Evolutionary conservation across 139 green algal species (phyloP), one percentile per base, ranked within the genome.

Genomic region (Chlorella sp.): DNA sequence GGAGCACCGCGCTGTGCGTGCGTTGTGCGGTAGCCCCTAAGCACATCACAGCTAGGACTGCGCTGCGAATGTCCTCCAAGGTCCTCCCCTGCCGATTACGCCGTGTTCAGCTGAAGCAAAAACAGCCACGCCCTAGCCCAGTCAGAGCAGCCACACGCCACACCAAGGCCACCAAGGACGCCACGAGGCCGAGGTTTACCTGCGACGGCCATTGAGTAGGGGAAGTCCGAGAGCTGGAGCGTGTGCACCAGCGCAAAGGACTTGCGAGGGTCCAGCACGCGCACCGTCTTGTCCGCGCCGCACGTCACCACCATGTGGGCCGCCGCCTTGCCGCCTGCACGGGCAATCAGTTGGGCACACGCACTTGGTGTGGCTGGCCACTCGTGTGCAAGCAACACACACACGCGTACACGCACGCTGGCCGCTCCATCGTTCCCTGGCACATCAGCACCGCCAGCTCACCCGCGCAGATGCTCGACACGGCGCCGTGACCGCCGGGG

Each of bases 241-340:
- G 62, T 73, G 33, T 2, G 22, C 1, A 82, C n/a, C n/a, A 77
- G 33, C 24, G 64, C 72, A n/a, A 83, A 86, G 3, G 50, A 71
- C 49, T 49, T 70, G 0, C 78, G 59, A 23, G 81, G 67, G 68
- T 95, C 90, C 29, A 90, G 65, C 5, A 88, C 42, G 31, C 76
- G 67, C 1, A 89, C 49, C 2, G 80, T 86, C 32, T 62, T 67
- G 64, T 94, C 89, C 14, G 89, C 89, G 17, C 87, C 89, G 29
- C 71, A 78, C 20, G 85, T 91, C 2, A 89, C 78, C 3, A 90
- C 49, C 55, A 82, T 62, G 26, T 71, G 62, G 20, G 55, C 63
- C 0, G 67, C 51, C 4, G 77, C 69, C 29, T 67, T 10, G 33
- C 81, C 77, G 30, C 80, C 83, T 71, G 76, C 74, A 66, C n/a